A percentile compares a stretch with the other conserved stretches of the same genome.
Conservation (phyloP, 768 basidiomycete genomes). For the Astraeus odoratus region DNA sequence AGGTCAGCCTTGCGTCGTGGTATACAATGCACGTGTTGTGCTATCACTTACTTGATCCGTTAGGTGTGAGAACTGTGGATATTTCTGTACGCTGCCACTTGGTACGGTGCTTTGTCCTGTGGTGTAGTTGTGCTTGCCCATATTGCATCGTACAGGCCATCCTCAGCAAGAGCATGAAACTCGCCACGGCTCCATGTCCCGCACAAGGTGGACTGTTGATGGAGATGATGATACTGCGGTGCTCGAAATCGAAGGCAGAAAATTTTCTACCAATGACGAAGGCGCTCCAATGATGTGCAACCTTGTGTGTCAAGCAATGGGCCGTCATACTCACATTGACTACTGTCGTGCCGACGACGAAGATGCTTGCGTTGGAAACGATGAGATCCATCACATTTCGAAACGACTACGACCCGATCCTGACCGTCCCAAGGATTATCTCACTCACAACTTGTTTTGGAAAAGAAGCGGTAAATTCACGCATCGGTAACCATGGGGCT, state of each 20-base stretch:
- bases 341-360: constrained; percentile 38
- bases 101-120: constrained; percentile 26
- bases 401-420: constrained; percentile 38
- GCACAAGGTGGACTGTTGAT: constrained; percentile 48
- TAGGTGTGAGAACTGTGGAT: constrained; percentile 50
- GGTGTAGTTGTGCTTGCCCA: neutral
- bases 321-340: constrained; percentile 50
- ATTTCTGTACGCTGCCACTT: constrained; percentile 48
- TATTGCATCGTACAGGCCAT: constrained; percentile 37
- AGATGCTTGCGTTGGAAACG: constrained; percentile 29
- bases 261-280: constrained; percentile 44
- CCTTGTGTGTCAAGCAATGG: constrained; percentile 43
- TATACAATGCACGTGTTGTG: neutral
- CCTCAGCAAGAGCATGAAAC: constrained; percentile 54
- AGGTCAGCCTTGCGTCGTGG: constrained; percentile 24
- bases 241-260: constrained; percentile 46
- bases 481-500: fast-evolving
- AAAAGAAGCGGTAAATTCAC: constrained; percentile 40
- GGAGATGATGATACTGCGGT: constrained; percentile 38
- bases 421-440: constrained; percentile 42
- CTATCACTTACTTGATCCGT: constrained; percentile 1
- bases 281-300: constrained; percentile 61
- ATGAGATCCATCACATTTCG: constrained; percentile 40
- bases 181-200: constrained; percentile 54
- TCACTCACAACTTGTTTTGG: constrained; percentile 52